Evolutionary conservation across 108 stramenopile genomes (phyloP).

Genomic region (Asterionellopsis glacialis): DNA sequence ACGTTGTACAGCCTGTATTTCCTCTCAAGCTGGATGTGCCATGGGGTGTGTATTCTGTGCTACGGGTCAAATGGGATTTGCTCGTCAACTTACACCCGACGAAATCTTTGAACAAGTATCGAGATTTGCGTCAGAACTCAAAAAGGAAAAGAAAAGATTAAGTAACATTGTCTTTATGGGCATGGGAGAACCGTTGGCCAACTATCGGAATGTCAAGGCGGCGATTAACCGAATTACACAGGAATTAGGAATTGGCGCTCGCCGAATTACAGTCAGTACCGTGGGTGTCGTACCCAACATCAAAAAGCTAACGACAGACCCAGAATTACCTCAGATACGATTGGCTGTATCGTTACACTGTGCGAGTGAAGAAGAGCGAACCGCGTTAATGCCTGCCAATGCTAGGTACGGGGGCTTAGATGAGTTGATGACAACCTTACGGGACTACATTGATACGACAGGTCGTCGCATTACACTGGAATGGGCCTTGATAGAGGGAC

Average conservation of each 20-base stretch:
- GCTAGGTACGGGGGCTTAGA: conserved; percentile 80
- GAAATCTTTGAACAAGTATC: conserved; percentile 94
- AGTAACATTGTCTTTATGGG: conserved; percentile 97
- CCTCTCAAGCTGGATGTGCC: conserved; percentile 95
- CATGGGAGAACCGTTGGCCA: conserved; percentile 92
- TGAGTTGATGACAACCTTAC: conserved; percentile 78
- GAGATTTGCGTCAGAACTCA: conserved; percentile 60
- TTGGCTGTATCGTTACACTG: conserved; percentile 91
- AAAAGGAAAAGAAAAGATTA: conserved; percentile 27
- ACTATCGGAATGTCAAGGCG: conserved; percentile 86
- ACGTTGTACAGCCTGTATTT: conserved; percentile 93
- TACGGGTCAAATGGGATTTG: conserved; percentile 96
- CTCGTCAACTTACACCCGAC: conserved; percentile 82
- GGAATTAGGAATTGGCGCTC: conserved; percentile 90
- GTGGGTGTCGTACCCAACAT: conserved; percentile 89
- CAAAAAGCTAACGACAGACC: conserved; percentile 38
- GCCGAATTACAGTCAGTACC: conserved; percentile 91
- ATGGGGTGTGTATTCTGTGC: conserved; percentile 92
- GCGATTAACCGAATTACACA: conserved; percentile 83
- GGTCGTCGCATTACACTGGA: conserved; percentile 88
- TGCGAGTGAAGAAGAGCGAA: conserved; percentile 83
- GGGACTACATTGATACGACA: conserved; percentile 73
- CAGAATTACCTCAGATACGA: conserved; percentile 63
- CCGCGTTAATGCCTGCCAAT: conserved; percentile 88
- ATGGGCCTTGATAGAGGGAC: conserved; percentile 92